These are phyloP conservation scores for Gomphus bonarii DNA, from an alignment of 1,284 basidiomycete genomes.

Conservation along the genomic window DNA sequence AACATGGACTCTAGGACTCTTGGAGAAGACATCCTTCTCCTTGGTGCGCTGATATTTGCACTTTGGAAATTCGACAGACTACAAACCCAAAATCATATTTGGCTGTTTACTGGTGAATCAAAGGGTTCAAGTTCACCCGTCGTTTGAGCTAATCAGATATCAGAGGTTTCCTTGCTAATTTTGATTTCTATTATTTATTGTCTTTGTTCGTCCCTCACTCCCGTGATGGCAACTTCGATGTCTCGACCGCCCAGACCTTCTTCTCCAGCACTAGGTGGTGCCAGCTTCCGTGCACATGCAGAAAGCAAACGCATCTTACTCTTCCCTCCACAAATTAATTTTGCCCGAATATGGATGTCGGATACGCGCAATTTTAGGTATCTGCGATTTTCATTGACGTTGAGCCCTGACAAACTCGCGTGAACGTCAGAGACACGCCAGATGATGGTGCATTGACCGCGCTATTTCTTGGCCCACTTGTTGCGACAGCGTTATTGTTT, in stretches of 20 bases:
- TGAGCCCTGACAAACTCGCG: neutral
- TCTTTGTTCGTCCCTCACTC: conserved; percentile 32
- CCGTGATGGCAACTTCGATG: conserved; percentile 10
- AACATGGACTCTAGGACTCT: conserved; percentile 46
- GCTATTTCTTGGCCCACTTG: conserved; percentile 66
- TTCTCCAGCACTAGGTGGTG: conserved; percentile 15
- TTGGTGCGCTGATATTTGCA: conserved; percentile 42
- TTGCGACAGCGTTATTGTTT: conserved; percentile 57
- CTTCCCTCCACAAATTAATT: conserved; percentile 23
- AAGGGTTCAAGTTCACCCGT: neutral
- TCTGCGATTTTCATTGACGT: neutral
- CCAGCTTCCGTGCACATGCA: neutral
- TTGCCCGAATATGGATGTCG: conserved; percentile 80
- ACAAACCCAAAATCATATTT: conserved; percentile 17
- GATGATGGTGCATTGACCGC: conserved; percentile 83
- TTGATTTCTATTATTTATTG: conserved; percentile 51
- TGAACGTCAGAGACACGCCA: conserved; percentile 47
- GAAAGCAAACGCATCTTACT: conserved; percentile 30
- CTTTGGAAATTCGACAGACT: conserved; percentile 20
- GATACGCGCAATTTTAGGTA: conserved; percentile 79
- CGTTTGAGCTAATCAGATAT: conserved; percentile 1
- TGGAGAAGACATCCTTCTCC: conserved; percentile 43
- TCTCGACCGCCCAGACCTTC: conserved; percentile 19
- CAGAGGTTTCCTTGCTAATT: conserved; percentile 53
- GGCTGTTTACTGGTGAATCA: conserved; percentile 18